These are phyloP conservation scores for Limnanthes douglasii DNA, from an alignment of 345 rosid species.

Conservation along the genomic window DNA sequence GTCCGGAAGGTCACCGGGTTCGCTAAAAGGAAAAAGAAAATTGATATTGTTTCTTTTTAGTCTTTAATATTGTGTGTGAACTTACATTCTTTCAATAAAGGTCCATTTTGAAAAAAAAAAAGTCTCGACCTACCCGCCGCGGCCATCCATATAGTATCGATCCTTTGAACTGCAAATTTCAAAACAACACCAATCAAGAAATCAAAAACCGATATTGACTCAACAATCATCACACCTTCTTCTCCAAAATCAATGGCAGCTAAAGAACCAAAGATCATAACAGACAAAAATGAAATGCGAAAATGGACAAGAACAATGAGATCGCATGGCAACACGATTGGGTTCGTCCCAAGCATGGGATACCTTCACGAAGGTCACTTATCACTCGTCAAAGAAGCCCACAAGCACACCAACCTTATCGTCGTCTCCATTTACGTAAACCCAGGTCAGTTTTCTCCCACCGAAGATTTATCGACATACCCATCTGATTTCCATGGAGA, in stretches of 20 bases:
- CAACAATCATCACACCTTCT: too few relatives aligned
- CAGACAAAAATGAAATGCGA: constrained; percentile 55
- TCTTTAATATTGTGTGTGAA: too few relatives aligned
- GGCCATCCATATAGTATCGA: too few relatives aligned
- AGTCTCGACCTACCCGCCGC: too few relatives aligned
- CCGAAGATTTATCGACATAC: constrained; percentile 80
- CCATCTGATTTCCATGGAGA: constrained; percentile 84
- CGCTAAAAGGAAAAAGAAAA: too few relatives aligned
- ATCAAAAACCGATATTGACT: too few relatives aligned
- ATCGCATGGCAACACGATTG: constrained; percentile 50
- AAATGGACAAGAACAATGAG: constrained; percentile 58
- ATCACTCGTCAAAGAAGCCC: constrained; percentile 55
- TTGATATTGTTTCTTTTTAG: too few relatives aligned
- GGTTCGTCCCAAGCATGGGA: constrained; percentile 83
- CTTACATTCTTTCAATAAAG: too few relatives aligned
- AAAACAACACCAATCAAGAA: too few relatives aligned
- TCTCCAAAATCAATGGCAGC: constrained; percentile 8
- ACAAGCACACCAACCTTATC: constrained; percentile 22
- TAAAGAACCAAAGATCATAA: constrained; percentile 30
- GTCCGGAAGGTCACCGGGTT: too few relatives aligned
- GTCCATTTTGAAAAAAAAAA: too few relatives aligned
- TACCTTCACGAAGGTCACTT: constrained; percentile 82
- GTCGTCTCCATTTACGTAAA: constrained; percentile 85
- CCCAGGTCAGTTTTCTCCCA: constrained; percentile 94
- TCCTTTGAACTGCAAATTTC: too few relatives aligned